Evolutionary conservation across 75 land plant species (phyloP).

Genomic region (Azolla pinnata): DNA sequence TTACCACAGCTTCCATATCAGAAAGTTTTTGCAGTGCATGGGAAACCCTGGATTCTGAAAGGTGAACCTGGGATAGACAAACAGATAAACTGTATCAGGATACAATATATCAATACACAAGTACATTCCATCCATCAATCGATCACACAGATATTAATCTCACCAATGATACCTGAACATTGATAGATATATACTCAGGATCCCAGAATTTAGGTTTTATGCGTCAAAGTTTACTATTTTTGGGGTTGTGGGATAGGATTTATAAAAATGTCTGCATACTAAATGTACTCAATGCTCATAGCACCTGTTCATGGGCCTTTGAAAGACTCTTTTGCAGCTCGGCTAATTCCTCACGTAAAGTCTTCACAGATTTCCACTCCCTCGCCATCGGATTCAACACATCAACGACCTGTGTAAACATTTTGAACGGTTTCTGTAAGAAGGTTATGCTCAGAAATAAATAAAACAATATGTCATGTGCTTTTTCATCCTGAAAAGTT

Average conservation of each 20-base stretch:
- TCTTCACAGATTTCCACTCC: slow-evolving; percentile 82
- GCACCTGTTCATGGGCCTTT: slow-evolving; percentile 82
- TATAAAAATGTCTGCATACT: too few species aligned
- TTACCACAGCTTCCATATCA: slow-evolving; percentile 76
- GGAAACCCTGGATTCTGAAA: slow-evolving; percentile 86
- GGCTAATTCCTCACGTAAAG: slow-evolving; percentile 72
- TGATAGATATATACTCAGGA: too few species aligned
- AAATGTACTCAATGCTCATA: slow-evolving; percentile 1
- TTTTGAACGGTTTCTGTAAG: too few species aligned
- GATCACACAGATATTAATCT: too few species aligned
- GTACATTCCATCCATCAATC: too few species aligned
- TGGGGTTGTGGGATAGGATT: too few species aligned
- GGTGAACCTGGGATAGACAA: slow-evolving; percentile 63
- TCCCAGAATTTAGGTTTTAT: too few species aligned
- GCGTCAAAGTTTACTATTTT: too few species aligned
- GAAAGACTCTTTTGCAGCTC: slow-evolving; percentile 70
- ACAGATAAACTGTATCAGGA: background rate
- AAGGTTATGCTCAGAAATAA: too few species aligned
- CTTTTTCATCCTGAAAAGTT: too few species aligned
- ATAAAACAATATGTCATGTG: too few species aligned
- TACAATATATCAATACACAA: background rate
- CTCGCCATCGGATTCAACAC: slow-evolving; percentile 88
- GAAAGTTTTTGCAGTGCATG: slow-evolving; percentile 75
- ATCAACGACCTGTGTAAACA: slow-evolving; percentile 96
- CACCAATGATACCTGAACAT: too few species aligned